These are phyloP conservation scores for Cryptosporidium sp. DNA, from an alignment of 169 alveolate genomes.

Conservation along the genomic window DNA sequence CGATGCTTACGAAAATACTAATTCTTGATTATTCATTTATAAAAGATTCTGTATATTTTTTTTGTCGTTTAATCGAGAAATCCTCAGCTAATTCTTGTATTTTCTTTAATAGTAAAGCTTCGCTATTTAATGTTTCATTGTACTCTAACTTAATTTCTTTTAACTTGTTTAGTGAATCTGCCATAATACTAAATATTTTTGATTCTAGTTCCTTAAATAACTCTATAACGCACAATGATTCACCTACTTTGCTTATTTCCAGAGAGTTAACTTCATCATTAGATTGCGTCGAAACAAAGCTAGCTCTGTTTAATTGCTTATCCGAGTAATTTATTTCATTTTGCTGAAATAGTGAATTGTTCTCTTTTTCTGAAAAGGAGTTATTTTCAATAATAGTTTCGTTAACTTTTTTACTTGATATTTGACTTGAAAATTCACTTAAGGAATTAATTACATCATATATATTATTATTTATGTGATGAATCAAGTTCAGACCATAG, in stretches of 20 bases:
- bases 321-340: slow-evolving; percentile 37
- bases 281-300: slow-evolving; percentile 63
- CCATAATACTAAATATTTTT: slow-evolving; percentile 11
- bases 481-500: slow-evolving; percentile 21
- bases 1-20: not conserved
- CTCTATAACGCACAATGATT: not conserved
- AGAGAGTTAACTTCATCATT: slow-evolving; percentile 5
- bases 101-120: slow-evolving; percentile 29
- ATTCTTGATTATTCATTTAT: not conserved
- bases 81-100: slow-evolving; percentile 63
- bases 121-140: slow-evolving; percentile 33
- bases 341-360: slow-evolving; percentile 14
- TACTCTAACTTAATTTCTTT: slow-evolving; percentile 69
- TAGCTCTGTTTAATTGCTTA: slow-evolving; percentile 46
- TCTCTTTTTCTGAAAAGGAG: slow-evolving; percentile 33
- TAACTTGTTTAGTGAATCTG: slow-evolving; percentile 44
- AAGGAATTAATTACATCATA: slow-evolving; percentile 16
- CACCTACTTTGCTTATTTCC: not conserved
- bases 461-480: not conserved
- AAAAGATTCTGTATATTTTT: slow-evolving; percentile 14
- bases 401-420: not conserved
- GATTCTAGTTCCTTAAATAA: not conserved
- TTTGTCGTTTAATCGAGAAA: slow-evolving; percentile 48
- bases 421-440: not conserved
- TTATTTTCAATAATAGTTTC: not conserved